These are phyloP conservation scores for Bertia moriformis DNA, from an alignment of 2,329 filamentous ascomycete genomes.

Conservation along the genomic window DNA sequence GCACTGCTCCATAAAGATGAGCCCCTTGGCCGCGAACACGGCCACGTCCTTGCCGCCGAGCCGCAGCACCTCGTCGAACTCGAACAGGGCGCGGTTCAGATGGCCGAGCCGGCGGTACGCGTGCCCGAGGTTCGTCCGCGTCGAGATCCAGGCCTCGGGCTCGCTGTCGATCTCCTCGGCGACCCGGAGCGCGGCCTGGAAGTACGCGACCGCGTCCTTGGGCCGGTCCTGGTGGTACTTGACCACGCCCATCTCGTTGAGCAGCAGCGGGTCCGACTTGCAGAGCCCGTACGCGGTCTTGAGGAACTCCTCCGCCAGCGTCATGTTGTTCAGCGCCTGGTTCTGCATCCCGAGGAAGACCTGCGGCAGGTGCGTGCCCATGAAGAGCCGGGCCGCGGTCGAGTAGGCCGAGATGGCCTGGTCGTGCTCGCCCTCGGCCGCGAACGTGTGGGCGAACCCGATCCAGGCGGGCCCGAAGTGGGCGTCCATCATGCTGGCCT, in stretches of 20 bases:
- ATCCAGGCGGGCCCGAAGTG: conserved; percentile 98
- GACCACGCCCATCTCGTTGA: conserved; percentile 95
- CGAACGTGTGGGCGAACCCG: conserved; percentile 95
- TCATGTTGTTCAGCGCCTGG: conserved; percentile 87
- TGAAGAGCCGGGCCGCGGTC: conserved; percentile 84
- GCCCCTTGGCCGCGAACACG: conserved; percentile 68
- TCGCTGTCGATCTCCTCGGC: conserved; percentile 72
- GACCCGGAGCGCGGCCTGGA: conserved; percentile 62
- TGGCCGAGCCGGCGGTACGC: conserved; percentile 61
- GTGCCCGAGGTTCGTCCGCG: conserved; percentile 78
- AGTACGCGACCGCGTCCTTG: conserved; percentile 61
- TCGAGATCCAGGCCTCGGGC: conserved; percentile 67
- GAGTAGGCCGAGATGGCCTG: conserved; percentile 97
- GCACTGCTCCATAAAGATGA: conserved; percentile 68
- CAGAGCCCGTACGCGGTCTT: conserved; percentile 76
- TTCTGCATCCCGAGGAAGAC: conserved; percentile 98
- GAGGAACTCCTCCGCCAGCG: conserved; percentile 83
- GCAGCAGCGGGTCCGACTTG: conserved; percentile 70
- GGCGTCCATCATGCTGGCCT: conserved; percentile 91
- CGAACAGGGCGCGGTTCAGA: conserved; percentile 56
- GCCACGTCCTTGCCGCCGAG: conserved; percentile 66
- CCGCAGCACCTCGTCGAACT: conserved; percentile 79
- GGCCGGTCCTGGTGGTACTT: conserved; percentile 79
- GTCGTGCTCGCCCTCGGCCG: conserved; percentile 92
- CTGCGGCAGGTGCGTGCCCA: conserved; percentile 89